Conservation (phyloP, 345 rosid genomes). For the Citropsis articulata region DNA sequence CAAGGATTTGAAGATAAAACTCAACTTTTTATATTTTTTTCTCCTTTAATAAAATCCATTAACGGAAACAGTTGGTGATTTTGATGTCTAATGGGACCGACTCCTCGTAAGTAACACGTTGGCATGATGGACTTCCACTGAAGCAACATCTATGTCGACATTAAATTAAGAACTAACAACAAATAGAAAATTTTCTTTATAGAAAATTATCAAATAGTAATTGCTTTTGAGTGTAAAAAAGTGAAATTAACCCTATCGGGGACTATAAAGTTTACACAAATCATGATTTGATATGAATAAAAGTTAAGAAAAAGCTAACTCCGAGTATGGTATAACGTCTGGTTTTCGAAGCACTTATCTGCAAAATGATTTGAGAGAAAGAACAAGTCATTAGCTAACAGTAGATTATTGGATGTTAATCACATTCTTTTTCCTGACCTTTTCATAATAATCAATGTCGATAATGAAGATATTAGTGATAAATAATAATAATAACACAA, state of each 20-base stretch:
- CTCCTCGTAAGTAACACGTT: slow-evolving; percentile 31
- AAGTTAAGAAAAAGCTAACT: not conserved
- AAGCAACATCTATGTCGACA: slow-evolving; percentile 10
- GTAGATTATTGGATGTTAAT: not conserved
- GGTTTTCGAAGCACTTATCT: not conserved
- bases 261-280: not conserved
- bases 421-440: not conserved
- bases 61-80: slow-evolving; percentile 32
- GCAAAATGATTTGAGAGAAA: not conserved
- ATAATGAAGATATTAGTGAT: not conserved
- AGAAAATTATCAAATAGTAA: not conserved
- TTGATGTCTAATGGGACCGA: slow-evolving; percentile 19
- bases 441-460: not conserved
- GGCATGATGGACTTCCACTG: slow-evolving; percentile 33
- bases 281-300: slow-evolving; percentile 2
- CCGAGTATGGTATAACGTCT: not conserved
- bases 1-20: slow-evolving; percentile 12
- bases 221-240: not conserved
- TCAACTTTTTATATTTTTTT: not conserved
- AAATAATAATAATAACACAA: not conserved
- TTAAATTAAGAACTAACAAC: not conserved
- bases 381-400: not conserved
- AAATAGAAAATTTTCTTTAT: not conserved
- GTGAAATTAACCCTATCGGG: not conserved
- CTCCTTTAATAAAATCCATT: slow-evolving; percentile 12